Base-by-base conservation (phyloP, 2,329 filamentous ascomycete species). In the Diaporthe sp. region DNA sequence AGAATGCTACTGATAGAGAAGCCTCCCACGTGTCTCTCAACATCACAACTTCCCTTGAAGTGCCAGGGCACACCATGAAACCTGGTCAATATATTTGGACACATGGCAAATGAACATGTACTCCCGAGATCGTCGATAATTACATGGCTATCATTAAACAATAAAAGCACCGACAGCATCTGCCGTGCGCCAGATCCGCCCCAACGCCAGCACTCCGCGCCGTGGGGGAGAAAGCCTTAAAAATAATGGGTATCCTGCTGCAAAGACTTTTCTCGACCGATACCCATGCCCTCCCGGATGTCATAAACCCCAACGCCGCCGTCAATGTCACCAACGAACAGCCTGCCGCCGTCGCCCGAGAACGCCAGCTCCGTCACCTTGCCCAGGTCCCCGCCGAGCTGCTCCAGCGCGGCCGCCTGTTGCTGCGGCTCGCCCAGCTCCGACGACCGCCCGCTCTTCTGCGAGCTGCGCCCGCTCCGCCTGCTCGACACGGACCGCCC, bases 351-450 rank as follows among this genome's bases (percentile, higher is more conserved):
- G 51, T 86, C 85, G 0, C 80, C 81, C 0, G 84, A 84, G 68
- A 86, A 86, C 8, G 80, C 79, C 61, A 86, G 78, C 77, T 86
- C 84, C 0, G 82, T 83, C 4, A 86, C 81, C 37, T 77, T 80
- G 12, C 77, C 79, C 57, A 86, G 77, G 34, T 84, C 80, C 34
- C 82, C 81, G 31, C 69, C 62, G n/a, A 77, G 37, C 31, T 62
- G 19, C 51, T 77, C 75, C 55, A 75, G 73, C 57, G 53, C 75
- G 7, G 57, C 62, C 22, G 58, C 28, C 68, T 57, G 17, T 25
- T 46, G 13, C 49, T 46, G 13, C 42, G 55, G 37, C 25, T 13
- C 42, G 10, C 65, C 74, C 46, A n/a, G 17, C 25, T 76, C 75
- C 0, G 68, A 75, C 61, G 62, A 69, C 12, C 57, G 58, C 22